Evolutionary conservation across 2,329 filamentous ascomycete genomes (phyloP), one percentile per base, ranked within the genome.

Genomic region (Trichothecium sympodiale): DNA sequence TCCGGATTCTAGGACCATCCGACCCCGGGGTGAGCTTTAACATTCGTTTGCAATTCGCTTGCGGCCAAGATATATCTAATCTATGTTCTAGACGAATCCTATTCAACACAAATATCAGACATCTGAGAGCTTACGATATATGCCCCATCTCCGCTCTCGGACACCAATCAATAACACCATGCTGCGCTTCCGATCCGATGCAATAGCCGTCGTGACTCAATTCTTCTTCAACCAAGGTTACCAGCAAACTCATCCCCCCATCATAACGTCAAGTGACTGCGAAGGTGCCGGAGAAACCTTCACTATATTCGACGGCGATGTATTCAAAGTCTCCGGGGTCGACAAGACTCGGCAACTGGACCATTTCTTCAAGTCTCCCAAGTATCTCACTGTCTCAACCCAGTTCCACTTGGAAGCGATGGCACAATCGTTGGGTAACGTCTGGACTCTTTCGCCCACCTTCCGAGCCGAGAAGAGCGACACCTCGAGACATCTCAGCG

Each of bases 231-330:
- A 65, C 17, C 70, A 76, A 40, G 69, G 76, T 38, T 89, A 84
- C 49, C 71, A 84, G 39, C 83, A 96, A 59, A 85, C 84, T 7
- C 89, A 96, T 47, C 85, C 91, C 4, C 91, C 91, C 4, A 79
- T 96, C 49, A 84, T 98, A 50, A 96, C 91, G 2, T 95, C 89
- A 1, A 94, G 89, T 0, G 91, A 98, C 51, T 98, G 91, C 51
- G 91, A 98, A 62, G 91, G 91, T 4, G 91, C 88, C 2, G 91
- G 91, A 1, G 88, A 96, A 54, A 89, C 93, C 14, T 98, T 98
- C 51, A 76, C 77, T 8, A 65, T 96, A 27, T 54, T 65, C 15
- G 65, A 74, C 10, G 57, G 49, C n/a, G 51, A 46, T 2, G 6
- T 25, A 10, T 25, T 10, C 6, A 25, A 25, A 10, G 6, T 10